These are phyloP conservation scores for Russula griseocarnosa DNA, from an alignment of 768 basidiomycete species.

Conservation along the genomic window DNA sequence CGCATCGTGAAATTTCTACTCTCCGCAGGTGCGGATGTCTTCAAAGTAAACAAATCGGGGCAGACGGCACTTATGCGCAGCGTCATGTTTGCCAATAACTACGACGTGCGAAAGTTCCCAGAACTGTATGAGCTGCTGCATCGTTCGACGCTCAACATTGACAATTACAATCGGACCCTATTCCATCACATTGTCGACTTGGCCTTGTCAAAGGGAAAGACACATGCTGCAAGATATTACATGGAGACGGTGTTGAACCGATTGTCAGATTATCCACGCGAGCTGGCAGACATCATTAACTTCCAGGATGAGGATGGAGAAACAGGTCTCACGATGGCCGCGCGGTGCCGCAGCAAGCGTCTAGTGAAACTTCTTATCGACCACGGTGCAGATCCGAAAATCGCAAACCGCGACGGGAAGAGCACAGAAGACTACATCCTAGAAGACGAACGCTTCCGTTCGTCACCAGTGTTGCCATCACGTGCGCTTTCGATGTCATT, in stretches of 20 bases:
- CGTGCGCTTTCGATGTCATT: constrained; percentile 65
- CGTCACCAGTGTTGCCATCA: constrained; percentile 78
- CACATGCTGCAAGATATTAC: constrained; percentile 96
- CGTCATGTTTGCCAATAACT: constrained; percentile 99
- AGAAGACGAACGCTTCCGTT: constrained; percentile 95
- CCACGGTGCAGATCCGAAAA: constrained; percentile 93
- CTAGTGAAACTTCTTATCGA: constrained; percentile 94
- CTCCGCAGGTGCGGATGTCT: constrained; percentile 93
- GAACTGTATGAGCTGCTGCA: constrained; percentile 96
- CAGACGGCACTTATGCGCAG: constrained; percentile 98
- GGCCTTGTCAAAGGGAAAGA: constrained; percentile 95
- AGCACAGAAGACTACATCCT: constrained; percentile 98
- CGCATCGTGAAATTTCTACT: constrained; percentile 92
- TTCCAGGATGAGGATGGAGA: constrained; percentile 99
- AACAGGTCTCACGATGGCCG: constrained; percentile 94
- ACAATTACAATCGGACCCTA: constrained; percentile 94
- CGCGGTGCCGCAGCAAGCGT: constrained; percentile 90
- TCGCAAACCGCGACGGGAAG: constrained; percentile 91
- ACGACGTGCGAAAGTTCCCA: constrained; percentile 97
- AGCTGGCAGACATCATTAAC: constrained; percentile 96
- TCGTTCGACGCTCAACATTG: constrained; percentile 98
- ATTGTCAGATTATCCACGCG: constrained; percentile 89
- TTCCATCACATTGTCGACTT: constrained; percentile 98
- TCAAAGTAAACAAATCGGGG: constrained; percentile 92
- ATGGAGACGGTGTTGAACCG: constrained; percentile 93